Base-by-base conservation (phyloP, 78 protist species). In the Dictyostelium purpureum region DNA sequence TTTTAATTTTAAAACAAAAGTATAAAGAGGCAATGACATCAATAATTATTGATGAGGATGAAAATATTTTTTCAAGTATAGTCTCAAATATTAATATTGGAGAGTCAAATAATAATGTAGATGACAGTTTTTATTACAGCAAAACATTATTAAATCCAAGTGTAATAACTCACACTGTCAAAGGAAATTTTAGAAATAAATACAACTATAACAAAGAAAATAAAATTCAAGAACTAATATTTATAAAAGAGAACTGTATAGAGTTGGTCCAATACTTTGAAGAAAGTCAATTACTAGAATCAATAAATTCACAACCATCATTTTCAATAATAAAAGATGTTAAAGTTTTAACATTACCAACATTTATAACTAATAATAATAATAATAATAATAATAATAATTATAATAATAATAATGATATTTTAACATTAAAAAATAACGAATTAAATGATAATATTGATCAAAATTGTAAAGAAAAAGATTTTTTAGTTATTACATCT, bases 401-500 rank as follows among this genome's bases (percentile, higher is more conserved):
- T 21, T 5, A n/a, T n/a, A 1, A 52, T 26, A 52, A 11, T 26
- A 52, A 54, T 6, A 28, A 57, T 14, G 26, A 26, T 1, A n/a
- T 24, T 57, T 57, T 37, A 28, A 65, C 43, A 12, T 65, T 65
- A 28, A 65, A 37, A 65, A 37, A 65, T 26, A 19, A 14, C 4
- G 9, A 19, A 43, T 40, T 3, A 37, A 69, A 38, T 69, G 21
- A 69, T 31, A 69, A 40, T 81, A 73, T 45, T 18, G 82, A 73
- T 73, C 6, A 4, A 16, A 31, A 73, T 51, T 85, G 47, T 38
- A 70, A 66, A 49, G 18, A 70, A 21, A 52, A 66, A 43, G 92
- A 85, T 73, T n/a, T 85, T 4, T 0, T 85, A 21, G 21, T 73
- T 2, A 2, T 85, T 24, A 85, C 92, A 14, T 85, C 92, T 12